Percentiles rank a stretch among this genome's conserved stretches.
Evolutionary conservation across 176 grass and related monocot species (phyloP).

Genomic region (Guadua angustifolia): DNA sequence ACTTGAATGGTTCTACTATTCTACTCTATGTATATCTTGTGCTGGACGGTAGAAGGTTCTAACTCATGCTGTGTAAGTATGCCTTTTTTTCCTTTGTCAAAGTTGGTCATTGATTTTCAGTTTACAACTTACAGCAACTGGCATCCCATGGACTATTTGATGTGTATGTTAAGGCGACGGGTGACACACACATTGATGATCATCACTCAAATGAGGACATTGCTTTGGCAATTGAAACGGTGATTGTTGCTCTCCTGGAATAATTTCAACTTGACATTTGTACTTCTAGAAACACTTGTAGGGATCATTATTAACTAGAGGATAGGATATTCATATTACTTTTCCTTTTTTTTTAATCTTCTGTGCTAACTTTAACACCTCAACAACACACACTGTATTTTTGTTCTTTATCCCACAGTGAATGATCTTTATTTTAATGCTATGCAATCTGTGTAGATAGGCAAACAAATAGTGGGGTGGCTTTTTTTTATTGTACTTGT

Average conservation of each 20-base stretch:
- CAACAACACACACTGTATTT: not conserved
- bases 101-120: constrained; percentile 31
- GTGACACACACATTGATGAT: constrained; percentile 97
- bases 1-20: constrained; percentile 6
- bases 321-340: not conserved
- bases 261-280: not conserved
- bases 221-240: constrained; percentile 94
- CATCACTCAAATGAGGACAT: constrained; percentile 99
- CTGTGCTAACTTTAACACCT: not conserved
- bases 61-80: constrained; percentile 17
- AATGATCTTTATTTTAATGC: constrained; percentile 16
- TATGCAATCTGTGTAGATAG: constrained; percentile 10
- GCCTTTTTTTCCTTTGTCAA: not conserved
- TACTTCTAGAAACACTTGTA: constrained; percentile 7
- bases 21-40: not conserved
- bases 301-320: not conserved
- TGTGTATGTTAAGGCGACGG: constrained; percentile 76
- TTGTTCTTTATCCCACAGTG: not conserved
- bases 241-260: constrained; percentile 50
- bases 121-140: constrained; percentile 72
- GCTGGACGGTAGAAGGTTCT: constrained; percentile 17
- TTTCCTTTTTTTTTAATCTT: not conserved
- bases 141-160: constrained; percentile 95
- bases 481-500: constrained; percentile 17
- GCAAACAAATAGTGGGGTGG: not conserved